phyloP scores from a whole-genome alignment of 2,329 filamentous ascomycete species.

The Coniochaeta pulveracea region DNA sequence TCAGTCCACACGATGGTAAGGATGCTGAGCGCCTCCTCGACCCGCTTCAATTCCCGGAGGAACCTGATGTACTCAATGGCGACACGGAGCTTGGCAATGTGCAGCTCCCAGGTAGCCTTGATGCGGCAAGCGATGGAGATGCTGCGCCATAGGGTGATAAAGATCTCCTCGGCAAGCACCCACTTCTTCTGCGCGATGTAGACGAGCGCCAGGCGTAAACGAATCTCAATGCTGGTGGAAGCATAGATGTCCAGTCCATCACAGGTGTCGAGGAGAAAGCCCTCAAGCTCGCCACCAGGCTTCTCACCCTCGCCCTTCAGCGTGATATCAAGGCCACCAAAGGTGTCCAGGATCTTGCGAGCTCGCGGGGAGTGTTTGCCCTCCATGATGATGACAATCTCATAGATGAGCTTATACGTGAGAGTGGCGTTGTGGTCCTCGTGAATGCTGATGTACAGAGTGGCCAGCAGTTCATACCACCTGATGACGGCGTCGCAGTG shows the following conservation, averaged over 20 bases:
- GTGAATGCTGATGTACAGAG: conserved; percentile 22
- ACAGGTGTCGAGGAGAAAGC: conserved; percentile 23
- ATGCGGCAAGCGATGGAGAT: conserved; percentile 20
- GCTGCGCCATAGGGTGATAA: conserved; percentile 26
- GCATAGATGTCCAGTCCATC: conserved; percentile 19
- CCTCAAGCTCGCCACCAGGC: conserved; percentile 19
- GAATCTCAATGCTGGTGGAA: conserved; percentile 20
- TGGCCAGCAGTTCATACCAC: conserved; percentile 23
- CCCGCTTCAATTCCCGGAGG: conserved; percentile 18
- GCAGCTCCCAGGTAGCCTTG: conserved; percentile 19
- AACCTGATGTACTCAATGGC: conserved; percentile 25
- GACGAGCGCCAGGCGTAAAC: conserved; percentile 21
- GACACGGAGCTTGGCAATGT: conserved; percentile 24
- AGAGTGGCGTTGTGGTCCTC: conserved; percentile 21
- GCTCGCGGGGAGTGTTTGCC: conserved; percentile 21
- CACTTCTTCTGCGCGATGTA: conserved; percentile 21
- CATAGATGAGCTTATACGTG: conserved; percentile 21
- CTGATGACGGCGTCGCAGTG: conserved; percentile 22
- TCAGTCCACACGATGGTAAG: conserved; percentile 28
- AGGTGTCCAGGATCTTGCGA: conserved; percentile 16
- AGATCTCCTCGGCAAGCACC: conserved; percentile 24
- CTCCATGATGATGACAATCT: conserved; percentile 18
- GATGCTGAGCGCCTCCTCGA: conserved; percentile 25
- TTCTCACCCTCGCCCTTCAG: conserved; percentile 16
- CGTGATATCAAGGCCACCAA: conserved; percentile 22